phyloP scores from a whole-genome alignment of 768 basidiomycete species.

The Calvatia gigantea region DNA sequence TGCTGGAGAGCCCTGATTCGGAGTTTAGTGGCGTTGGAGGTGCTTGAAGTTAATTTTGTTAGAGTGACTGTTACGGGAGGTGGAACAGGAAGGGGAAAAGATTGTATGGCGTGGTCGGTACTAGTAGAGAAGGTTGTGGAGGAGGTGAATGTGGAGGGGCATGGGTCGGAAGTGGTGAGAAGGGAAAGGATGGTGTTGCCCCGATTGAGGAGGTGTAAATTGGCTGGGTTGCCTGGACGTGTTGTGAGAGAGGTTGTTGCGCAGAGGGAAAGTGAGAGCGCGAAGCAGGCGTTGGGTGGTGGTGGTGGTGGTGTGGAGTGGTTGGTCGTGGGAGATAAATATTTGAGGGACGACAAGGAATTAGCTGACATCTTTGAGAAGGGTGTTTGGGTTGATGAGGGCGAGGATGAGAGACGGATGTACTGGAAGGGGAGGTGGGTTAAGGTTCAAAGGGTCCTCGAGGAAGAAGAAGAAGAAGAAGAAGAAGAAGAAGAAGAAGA shows the following conservation, averaged over 20 bases:
- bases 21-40: constrained; percentile 28
- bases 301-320: constrained; percentile 27
- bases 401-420: constrained; percentile 2
- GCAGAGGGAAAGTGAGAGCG: constrained; percentile 9
- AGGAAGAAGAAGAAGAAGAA: constrained; percentile 25
- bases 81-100: constrained; percentile 27
- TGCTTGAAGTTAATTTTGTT: constrained; percentile 41
- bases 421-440: constrained; percentile 19
- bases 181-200: constrained; percentile 21
- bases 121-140: constrained; percentile 16
- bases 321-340: constrained; percentile 29
- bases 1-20: constrained; percentile 33
- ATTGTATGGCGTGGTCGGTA: not conserved
- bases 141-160: constrained; percentile 12
- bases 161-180: not conserved
- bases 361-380: constrained; percentile 35
- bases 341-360: constrained; percentile 26
- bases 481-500: constrained; percentile 21
- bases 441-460: constrained; percentile 25
- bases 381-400: constrained; percentile 26
- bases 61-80: constrained; percentile 28
- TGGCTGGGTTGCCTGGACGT: constrained; percentile 24
- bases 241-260: constrained; percentile 10
- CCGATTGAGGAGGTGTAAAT: constrained; percentile 23
- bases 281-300: not conserved